These are phyloP conservation scores for Neohortaea acidophila DNA, from an alignment of 495 filamentous ascomycete species.

Conservation along the genomic window DNA sequence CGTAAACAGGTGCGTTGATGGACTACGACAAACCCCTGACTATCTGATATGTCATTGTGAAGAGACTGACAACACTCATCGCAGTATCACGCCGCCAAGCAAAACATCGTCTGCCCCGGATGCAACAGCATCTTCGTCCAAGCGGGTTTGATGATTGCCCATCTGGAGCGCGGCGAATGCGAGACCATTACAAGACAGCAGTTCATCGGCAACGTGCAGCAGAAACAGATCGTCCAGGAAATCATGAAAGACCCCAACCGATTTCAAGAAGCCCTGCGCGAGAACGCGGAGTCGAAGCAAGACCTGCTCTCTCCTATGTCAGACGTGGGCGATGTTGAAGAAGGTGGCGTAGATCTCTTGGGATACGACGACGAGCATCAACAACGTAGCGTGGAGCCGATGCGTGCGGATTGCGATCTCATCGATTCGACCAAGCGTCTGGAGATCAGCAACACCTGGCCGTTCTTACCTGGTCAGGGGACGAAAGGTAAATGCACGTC, in stretches of 20 bases:
- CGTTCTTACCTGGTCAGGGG: too few relatives aligned
- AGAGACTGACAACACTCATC: too few relatives aligned
- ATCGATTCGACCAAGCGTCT: not conserved
- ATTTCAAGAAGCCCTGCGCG: too few relatives aligned
- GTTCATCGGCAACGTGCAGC: slow-evolving; percentile 28
- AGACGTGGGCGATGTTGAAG: not conserved
- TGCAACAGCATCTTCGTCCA: slow-evolving; percentile 32
- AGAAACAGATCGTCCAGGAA: slow-evolving; percentile 27
- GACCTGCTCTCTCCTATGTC: not conserved
- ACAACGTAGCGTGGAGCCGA: too few relatives aligned
- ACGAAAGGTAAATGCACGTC: too few relatives aligned
- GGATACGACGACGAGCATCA: too few relatives aligned
- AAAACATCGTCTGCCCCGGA: slow-evolving; percentile 33
- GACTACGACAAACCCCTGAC: not conserved
- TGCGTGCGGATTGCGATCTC: too few relatives aligned
- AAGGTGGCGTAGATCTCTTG: too few relatives aligned
- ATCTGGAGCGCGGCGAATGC: slow-evolving; percentile 38
- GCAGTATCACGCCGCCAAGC: slow-evolving; percentile 27
- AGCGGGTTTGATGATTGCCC: slow-evolving; percentile 33
- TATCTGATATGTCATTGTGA: slow-evolving; percentile 1
- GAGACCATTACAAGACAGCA: slow-evolving; percentile 18
- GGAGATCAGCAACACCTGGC: too few relatives aligned
- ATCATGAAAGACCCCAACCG: slow-evolving; percentile 15
- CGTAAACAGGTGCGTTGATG: slow-evolving; percentile 30
- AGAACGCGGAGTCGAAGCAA: not conserved